Conservation (phyloP, 257 asterid species). For the Solanum tacnaense region DNA sequence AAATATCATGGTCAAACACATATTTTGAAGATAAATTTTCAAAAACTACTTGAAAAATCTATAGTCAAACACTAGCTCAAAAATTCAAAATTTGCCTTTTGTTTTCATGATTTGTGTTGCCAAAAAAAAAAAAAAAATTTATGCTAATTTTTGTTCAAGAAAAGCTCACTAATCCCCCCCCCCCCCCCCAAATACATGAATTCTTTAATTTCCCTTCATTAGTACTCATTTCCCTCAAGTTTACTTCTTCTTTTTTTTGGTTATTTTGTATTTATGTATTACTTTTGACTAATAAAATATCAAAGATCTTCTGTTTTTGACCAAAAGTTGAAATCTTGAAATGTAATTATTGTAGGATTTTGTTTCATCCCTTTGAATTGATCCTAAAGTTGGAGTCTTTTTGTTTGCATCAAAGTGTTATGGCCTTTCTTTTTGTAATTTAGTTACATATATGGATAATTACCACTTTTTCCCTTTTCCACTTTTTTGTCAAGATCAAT, state of each 20-base stretch:
- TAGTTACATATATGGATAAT: constrained; percentile 7
- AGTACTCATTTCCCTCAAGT: neutral
- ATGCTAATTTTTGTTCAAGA: neutral
- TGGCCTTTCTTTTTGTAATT: constrained; percentile 26
- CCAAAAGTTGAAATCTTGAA: neutral
- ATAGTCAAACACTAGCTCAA: neutral
- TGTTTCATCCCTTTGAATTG: neutral
- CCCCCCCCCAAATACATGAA: neutral
- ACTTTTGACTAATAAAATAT: neutral
- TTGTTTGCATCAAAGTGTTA: constrained; percentile 21
- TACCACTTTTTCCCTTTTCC: neutral
- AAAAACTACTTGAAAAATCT: neutral
- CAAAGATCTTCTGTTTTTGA: neutral
- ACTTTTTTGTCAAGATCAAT: constrained; percentile 6
- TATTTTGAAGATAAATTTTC: neutral
- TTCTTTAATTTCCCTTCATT: neutral
- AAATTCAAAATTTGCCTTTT: neutral
- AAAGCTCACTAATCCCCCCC: neutral
- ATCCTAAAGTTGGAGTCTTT: constrained; percentile 28
- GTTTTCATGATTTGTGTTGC: neutral
- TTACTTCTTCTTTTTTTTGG: neutral
- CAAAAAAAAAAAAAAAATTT: neutral
- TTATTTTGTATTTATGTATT: neutral
- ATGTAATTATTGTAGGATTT: neutral
- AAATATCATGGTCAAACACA: neutral